phyloP scores from a whole-genome alignment of 1,284 basidiomycete genomes.

The Trichosporon sp. region DNA sequence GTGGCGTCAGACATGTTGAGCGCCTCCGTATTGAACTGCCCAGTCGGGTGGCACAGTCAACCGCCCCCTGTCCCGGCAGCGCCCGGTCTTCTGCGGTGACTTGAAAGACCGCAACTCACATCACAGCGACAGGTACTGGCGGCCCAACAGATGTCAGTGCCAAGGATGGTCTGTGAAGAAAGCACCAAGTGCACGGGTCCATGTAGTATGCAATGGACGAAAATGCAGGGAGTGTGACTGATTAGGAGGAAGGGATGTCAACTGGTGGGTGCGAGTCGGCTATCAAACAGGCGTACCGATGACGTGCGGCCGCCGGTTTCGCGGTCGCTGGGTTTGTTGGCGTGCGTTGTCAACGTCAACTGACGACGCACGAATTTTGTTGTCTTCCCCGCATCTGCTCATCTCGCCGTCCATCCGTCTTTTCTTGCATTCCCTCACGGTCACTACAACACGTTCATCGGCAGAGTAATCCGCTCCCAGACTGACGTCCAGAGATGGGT shows the following conservation, averaged over 20 bases:
- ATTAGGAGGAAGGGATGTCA: not conserved
- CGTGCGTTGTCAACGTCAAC: too few species aligned
- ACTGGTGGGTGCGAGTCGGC: not conserved
- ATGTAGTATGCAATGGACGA: not conserved
- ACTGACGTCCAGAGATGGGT: too few species aligned
- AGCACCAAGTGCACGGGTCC: not conserved
- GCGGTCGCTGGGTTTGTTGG: too few species aligned
- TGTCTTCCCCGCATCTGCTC: too few species aligned
- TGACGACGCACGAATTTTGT: too few species aligned
- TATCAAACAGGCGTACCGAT: not conserved
- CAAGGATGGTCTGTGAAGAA: not conserved
- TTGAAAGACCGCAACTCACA: not conserved
- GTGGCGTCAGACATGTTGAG: constrained; percentile 5
- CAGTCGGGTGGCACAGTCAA: not conserved
- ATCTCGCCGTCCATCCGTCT: too few species aligned
- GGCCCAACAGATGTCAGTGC: constrained; percentile 1
- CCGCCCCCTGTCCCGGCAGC: not conserved
- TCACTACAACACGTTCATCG: too few species aligned
- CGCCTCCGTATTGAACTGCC: not conserved
- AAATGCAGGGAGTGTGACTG: not conserved
- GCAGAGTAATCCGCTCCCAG: too few species aligned
- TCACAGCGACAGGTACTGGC: not conserved
- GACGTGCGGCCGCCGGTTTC: not conserved
- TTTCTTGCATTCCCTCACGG: too few species aligned
- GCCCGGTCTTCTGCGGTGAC: not conserved